Evolutionary conservation across 352 stramenopile species (phyloP).

Genomic region (Globisporangium okanoganense): DNA sequence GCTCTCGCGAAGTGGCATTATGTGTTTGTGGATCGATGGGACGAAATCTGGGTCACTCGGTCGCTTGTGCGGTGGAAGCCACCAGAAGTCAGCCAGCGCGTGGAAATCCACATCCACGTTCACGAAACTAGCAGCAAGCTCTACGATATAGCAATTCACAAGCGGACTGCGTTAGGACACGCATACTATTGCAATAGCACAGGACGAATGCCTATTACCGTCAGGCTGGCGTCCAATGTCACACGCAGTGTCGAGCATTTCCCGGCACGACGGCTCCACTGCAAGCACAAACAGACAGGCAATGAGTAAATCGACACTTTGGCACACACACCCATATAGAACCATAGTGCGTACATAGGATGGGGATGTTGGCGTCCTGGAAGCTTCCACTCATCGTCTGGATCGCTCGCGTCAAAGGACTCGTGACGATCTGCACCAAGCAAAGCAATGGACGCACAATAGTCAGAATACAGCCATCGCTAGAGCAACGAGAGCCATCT

Average conservation of each 20-base stretch:
- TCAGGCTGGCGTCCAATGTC: conserved; percentile 66
- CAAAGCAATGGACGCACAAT: background rate
- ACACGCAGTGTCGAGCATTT: conserved; percentile 84
- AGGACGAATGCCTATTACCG: too few species aligned
- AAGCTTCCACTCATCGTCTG: conserved; percentile 75
- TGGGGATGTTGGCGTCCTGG: conserved; percentile 40
- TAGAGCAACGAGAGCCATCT: background rate
- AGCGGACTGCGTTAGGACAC: too few species aligned
- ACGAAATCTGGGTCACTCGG: conserved; percentile 9
- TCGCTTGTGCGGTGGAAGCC: conserved; percentile 41
- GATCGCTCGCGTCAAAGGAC: conserved; percentile 78
- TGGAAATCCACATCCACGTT: conserved; percentile 38
- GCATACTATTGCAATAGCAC: too few species aligned
- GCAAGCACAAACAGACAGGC: background rate
- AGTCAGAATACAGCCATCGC: too few species aligned
- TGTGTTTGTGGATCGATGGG: conserved; percentile 37
- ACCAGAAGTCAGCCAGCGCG: conserved; percentile 55
- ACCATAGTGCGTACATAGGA: conserved; percentile 33
- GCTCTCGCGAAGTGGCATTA: conserved; percentile 55
- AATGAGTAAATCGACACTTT: background rate
- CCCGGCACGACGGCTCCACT: conserved; percentile 73
- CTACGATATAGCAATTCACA: too few species aligned
- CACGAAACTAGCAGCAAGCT: conserved; percentile 35
- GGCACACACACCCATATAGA: too few species aligned
- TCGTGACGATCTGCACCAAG: conserved; percentile 62